Conservation (phyloP, 345 rosid species). For the Arabidopsis thaliana region DNA sequence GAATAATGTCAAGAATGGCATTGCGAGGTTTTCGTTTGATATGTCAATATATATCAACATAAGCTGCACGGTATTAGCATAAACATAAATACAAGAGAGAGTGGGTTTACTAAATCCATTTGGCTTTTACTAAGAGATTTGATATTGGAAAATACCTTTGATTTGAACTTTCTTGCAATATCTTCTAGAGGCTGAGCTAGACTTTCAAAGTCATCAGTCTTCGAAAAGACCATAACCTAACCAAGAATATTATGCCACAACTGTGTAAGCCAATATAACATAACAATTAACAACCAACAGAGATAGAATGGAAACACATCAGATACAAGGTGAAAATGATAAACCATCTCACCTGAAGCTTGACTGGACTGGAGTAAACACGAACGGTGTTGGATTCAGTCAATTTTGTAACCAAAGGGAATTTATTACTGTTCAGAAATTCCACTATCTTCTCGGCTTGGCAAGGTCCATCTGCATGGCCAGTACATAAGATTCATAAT, state of each 20-base stretch:
- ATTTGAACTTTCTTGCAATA: conserved; percentile 79
- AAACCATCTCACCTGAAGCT: conserved; percentile 68
- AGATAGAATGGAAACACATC: background rate
- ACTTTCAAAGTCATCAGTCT: conserved; percentile 59
- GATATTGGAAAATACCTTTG: conserved; percentile 52
- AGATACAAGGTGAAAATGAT: background rate
- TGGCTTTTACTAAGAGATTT: conserved; percentile 14
- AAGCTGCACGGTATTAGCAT: conserved; percentile 56
- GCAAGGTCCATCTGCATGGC: conserved; percentile 68
- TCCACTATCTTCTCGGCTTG: conserved; percentile 61
- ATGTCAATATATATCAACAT: conserved; percentile 75
- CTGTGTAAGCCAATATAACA: conserved; percentile 14
- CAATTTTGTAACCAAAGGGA: conserved; percentile 77
- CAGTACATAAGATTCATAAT: conserved; percentile 7
- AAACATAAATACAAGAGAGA: conserved; percentile 21
- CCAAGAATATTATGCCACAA: conserved; percentile 49
- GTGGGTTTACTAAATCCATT: conserved; percentile 10
- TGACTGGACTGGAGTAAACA: conserved; percentile 77
- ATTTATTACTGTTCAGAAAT: conserved; percentile 76
- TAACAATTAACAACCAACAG: conserved; percentile 18
- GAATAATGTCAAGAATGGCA: conserved; percentile 84
- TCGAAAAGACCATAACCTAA: conserved; percentile 76
- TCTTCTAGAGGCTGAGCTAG: conserved; percentile 69
- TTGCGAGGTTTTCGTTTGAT: conserved; percentile 76
- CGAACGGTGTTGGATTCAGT: conserved; percentile 70